These are phyloP conservation scores for Cydonia oblonga DNA, from an alignment of 331 rosid genomes.

Conservation along the genomic window DNA sequence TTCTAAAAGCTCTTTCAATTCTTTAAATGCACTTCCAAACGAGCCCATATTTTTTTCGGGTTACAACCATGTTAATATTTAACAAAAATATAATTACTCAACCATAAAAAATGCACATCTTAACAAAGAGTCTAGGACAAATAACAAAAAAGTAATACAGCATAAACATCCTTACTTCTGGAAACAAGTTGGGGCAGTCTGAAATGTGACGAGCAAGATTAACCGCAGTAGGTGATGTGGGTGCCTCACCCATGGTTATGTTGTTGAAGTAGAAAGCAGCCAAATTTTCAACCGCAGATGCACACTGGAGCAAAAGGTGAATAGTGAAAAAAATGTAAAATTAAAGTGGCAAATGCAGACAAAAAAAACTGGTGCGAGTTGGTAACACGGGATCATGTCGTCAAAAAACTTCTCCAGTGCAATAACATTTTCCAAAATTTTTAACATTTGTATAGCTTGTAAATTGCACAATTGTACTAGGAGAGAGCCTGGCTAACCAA, in stretches of 20 bases:
- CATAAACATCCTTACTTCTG: conserved; percentile 46
- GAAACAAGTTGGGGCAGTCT: conserved; percentile 90
- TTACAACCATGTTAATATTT: not conserved
- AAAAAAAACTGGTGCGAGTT: not conserved
- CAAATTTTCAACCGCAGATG: conserved; percentile 91
- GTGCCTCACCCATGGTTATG: conserved; percentile 90
- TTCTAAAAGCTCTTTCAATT: no score
- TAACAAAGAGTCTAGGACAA: not conserved
- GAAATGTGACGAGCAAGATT: conserved; percentile 77
- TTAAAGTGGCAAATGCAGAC: not conserved
- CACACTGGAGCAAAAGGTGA: conserved; percentile 60
- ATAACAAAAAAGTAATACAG: not conserved
- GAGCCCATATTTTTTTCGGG: no score
- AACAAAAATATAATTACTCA: not conserved
- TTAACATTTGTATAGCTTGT: not conserved
- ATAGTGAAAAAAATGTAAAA: not conserved
- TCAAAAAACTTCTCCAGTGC: not conserved
- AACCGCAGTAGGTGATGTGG: conserved; percentile 61
- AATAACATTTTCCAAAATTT: not conserved
- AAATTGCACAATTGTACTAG: no score
- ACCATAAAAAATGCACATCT: not conserved
- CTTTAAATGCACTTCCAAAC: no score
- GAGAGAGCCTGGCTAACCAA: no score
- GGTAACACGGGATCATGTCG: not conserved
- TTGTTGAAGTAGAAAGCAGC: conserved; percentile 93